Percentiles rank a stretch among this genome's conserved stretches.
Conservation (phyloP, 2,329 filamentous ascomycete genomes). For the Trichophyton verrucosum region DNA sequence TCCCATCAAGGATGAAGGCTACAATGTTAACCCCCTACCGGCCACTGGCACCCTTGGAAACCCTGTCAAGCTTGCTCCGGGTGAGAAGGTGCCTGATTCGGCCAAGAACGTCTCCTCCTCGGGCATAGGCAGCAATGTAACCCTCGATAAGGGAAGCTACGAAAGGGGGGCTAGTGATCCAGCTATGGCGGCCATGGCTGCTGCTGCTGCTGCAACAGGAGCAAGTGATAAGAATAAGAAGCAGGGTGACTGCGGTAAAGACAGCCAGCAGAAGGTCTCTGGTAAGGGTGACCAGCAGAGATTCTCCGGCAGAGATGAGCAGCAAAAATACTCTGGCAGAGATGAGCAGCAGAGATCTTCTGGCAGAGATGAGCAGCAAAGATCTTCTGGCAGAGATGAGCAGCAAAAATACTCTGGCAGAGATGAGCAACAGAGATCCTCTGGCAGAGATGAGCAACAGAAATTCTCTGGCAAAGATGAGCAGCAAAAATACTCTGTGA, state of each 20-base stretch:
- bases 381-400: slow-evolving; percentile 19
- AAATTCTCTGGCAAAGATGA: slow-evolving; percentile 15
- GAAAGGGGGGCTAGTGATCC: slow-evolving; percentile 52
- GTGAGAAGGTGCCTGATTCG: slow-evolving; percentile 59
- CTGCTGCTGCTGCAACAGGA: slow-evolving; percentile 14
- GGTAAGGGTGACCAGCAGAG: too few relatives aligned
- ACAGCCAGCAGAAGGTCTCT: too few relatives aligned
- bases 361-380: slow-evolving; percentile 2
- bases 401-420: slow-evolving; percentile 11
- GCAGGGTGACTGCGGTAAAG: too few relatives aligned
- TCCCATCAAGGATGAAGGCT: slow-evolving; percentile 40
- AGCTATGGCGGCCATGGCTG: slow-evolving; percentile 17
- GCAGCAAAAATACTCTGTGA: slow-evolving; percentile 29
- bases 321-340: slow-evolving; percentile 11
- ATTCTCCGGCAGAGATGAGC: background rate
- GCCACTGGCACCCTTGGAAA: slow-evolving; percentile 55
- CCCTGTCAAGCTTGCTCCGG: slow-evolving; percentile 64
- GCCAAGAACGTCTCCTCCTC: too few relatives aligned
- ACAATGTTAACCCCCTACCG: slow-evolving; percentile 46
- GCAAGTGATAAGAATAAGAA: too few relatives aligned
- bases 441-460: background rate
- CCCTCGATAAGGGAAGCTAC: slow-evolving; percentile 71
- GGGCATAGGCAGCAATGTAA: slow-evolving; percentile 22
- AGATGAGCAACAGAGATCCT: slow-evolving; percentile 13
- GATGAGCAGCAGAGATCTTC: slow-evolving; percentile 13